These are phyloP conservation scores for Cladophialophora chaetospira DNA, from an alignment of 2,329 filamentous ascomycete species.

Conservation along the genomic window DNA sequence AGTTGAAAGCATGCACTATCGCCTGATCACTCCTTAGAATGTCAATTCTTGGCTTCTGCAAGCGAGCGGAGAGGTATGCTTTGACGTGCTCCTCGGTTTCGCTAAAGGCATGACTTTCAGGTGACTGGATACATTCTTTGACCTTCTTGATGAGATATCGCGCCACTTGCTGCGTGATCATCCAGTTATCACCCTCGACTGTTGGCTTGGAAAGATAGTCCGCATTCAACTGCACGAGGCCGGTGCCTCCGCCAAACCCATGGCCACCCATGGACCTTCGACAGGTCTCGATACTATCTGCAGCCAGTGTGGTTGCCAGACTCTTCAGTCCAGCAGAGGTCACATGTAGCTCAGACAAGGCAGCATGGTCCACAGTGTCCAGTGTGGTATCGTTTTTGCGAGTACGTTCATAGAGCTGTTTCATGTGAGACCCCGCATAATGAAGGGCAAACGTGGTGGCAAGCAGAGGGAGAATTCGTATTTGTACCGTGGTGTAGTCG, in stretches of 20 bases:
- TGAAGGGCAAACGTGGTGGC: slow-evolving; percentile 56
- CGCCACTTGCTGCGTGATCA: slow-evolving; percentile 73
- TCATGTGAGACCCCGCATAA: slow-evolving; percentile 47
- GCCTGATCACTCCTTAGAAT: slow-evolving; percentile 68
- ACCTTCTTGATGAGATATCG: slow-evolving; percentile 51
- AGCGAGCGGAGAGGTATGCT: slow-evolving; percentile 66
- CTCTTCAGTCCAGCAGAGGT: slow-evolving; percentile 76
- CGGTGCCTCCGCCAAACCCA: slow-evolving; percentile 55
- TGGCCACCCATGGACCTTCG: slow-evolving; percentile 72
- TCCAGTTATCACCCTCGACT: slow-evolving; percentile 79
- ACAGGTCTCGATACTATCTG: slow-evolving; percentile 73
- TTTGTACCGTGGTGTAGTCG: slow-evolving; percentile 57
- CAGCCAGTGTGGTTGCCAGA: slow-evolving; percentile 68
- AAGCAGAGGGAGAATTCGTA: slow-evolving; percentile 54
- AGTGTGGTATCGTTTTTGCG: slow-evolving; percentile 51
- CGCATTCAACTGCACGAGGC: slow-evolving; percentile 64
- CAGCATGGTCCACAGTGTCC: slow-evolving; percentile 48
- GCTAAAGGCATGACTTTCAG: background rate
- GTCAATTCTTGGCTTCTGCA: slow-evolving; percentile 68
- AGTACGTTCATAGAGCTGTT: slow-evolving; percentile 48
- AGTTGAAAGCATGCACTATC: slow-evolving; percentile 71
- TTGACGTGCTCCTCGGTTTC: slow-evolving; percentile 56
- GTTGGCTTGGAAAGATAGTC: slow-evolving; percentile 72
- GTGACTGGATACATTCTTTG: slow-evolving; percentile 60
- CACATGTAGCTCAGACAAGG: slow-evolving; percentile 70